Evolutionary conservation across 2,329 filamentous ascomycete genomes (phyloP), one percentile per base, ranked within the genome.

Genomic region (Akanthomyces uredinophilus): DNA sequence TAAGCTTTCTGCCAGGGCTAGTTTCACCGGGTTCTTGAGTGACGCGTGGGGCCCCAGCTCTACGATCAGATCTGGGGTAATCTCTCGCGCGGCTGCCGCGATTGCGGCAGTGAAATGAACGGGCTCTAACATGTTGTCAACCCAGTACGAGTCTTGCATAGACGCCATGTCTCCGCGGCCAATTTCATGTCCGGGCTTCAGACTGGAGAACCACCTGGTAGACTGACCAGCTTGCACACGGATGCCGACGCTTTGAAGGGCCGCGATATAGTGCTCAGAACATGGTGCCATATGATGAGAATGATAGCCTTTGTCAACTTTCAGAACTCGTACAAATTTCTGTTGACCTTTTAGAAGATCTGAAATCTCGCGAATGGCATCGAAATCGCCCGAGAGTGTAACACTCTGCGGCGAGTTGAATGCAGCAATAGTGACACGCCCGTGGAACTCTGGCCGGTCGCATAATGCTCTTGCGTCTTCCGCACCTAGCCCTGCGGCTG

Each of bases 351-450:
- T 24, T 1, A 66, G 35, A 5, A 61, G 14, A 2, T 22, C 29
- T n/a, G 6, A 5, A 7, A 20, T 49, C 18, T 60, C 29, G 3
- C 55, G 37, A 24, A 66, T 57, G 5, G 63, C 63, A 24, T 58
- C 35, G 6, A 44, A 18, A 43, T 66, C 64, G 4, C 65, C 65
- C 6, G 65, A 64, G 4, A 69, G 43, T 1, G 68, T 69, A 13
- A 66, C 49, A 20, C 65, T 67, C 2, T 56, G 44, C 1, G 65
- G 61, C 0, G 65, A 63, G 43, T 70, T 70, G 61, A 62, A 63
- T 5, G 66, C 66, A 2, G 69, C 68, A 2, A 70, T 59, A 41
- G 32, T 50, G 16, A 66, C 29, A 11, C 62, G 62, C 0, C 68
- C 70, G 1, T 51, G 18, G 35, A 66, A 63, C 2, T 63, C 58